phyloP scores from a whole-genome alignment of 1,284 basidiomycete genomes.

The Trametes polyzona region DNA sequence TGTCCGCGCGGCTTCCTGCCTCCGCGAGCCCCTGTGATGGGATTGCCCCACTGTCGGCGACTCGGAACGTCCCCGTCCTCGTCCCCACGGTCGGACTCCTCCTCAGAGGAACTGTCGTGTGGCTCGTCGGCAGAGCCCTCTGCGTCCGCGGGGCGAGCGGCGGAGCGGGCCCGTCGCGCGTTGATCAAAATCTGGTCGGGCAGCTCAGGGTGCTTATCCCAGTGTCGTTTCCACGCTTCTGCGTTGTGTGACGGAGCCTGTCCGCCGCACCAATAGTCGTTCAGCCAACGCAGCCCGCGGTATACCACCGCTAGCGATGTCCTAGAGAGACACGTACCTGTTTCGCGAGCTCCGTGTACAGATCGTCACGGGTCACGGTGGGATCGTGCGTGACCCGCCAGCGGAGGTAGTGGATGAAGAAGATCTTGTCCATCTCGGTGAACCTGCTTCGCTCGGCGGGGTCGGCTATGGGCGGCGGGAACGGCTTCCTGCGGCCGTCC shows the following conservation, averaged over 20 bases:
- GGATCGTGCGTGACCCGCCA: conserved; percentile 10
- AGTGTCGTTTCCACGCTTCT: conserved; percentile 21
- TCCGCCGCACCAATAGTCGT: not conserved
- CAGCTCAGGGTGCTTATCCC: conserved; percentile 11
- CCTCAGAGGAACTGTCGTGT: not conserved
- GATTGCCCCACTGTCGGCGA: not conserved
- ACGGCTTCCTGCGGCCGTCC: not conserved
- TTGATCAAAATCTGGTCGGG: conserved; percentile 12
- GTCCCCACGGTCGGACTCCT: not conserved
- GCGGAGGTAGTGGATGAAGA: conserved; percentile 18
- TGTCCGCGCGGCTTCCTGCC: not conserved
- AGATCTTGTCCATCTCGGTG: conserved; percentile 10
- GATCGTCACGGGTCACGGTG: not conserved
- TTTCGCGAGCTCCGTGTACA: conserved; percentile 9
- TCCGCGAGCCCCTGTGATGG: not conserved
- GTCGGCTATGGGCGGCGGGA: not conserved
- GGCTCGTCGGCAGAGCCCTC: too few relatives aligned
- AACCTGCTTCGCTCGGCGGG: not conserved
- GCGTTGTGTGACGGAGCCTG: conserved; percentile 7
- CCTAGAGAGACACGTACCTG: not conserved
- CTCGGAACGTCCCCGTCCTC: not conserved
- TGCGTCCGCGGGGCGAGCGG: too few relatives aligned
- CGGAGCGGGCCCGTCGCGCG: not conserved
- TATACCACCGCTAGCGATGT: not conserved
- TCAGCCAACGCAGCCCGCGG: not conserved